Evolutionary conservation across 495 filamentous ascomycete genomes (phyloP), one percentile per base, ranked within the genome.

Genomic region (Achaetomiella virescens): DNA sequence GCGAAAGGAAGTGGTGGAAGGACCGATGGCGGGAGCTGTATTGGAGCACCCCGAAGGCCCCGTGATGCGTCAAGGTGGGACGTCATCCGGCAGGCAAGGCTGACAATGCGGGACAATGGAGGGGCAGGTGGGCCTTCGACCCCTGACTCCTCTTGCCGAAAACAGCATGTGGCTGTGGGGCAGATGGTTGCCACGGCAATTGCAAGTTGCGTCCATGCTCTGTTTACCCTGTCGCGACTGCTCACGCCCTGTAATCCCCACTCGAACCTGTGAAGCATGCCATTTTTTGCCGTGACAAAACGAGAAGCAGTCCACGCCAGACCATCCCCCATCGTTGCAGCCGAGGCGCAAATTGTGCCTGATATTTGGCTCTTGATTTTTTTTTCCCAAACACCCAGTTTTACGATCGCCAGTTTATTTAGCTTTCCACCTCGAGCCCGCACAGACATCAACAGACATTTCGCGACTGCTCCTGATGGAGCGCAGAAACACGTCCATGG

Each of bases 401-500:
- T 48, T 51, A 29, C 14, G 3, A 21, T 15, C 36, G 24, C 9
- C 27, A 38, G 15, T 47, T 59, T 59, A 41, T 24, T 47, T 46
- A 50, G 17, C n/a, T 18, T 35, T 31, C 12, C 17, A n/a, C 25
- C 25, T 25, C 12, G 9, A 37, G 8, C 6, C 47, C 15, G 25
- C 41, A 53, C 42, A 46, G 29, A 18, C 18, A 35, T 27, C 20
- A 48, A 43, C 40, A 41, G 3, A 43, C 25, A 38, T 14, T 25
- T 59, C 55, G 54, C 61, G 64, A 60, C 33, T 18, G 57, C 65
- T 61, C 61, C 59, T 37, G 17, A 70, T 70, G 67, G 67, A 70
- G 67, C 67, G 67, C 43, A 63, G 58, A 63, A 54, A 48, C 15
- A 61, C 60, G 11, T 62, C 67, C 22, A 64, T 59, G 57, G 58